phyloP scores from a whole-genome alignment of 2,329 filamentous ascomycete genomes.

The Juglanconis juglandina region DNA sequence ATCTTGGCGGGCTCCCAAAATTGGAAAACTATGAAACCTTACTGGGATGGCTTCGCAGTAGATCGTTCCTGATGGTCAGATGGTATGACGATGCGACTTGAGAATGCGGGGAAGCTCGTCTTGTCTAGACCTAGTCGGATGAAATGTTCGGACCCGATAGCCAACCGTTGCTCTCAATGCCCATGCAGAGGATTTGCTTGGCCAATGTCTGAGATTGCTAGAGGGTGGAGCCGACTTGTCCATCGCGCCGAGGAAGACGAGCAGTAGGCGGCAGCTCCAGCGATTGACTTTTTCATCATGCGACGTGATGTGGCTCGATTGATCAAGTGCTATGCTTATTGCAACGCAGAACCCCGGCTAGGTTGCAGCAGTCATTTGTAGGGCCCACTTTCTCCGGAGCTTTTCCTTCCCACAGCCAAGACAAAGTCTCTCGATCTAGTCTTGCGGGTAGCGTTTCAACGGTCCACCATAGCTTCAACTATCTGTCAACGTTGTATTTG shows the following conservation, averaged over 20 bases:
- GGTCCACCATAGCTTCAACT: too few species aligned
- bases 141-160: neutral
- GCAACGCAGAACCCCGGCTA: neutral
- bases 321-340: neutral
- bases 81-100: neutral
- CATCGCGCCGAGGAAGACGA: neutral
- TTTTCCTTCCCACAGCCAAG: too few species aligned
- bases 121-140: neutral
- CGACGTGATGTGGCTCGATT: neutral
- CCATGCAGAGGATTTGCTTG: neutral
- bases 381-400: too few species aligned
- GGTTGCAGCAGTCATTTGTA: neutral
- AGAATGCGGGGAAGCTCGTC: neutral
- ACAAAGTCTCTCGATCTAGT: too few species aligned
- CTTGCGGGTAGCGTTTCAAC: too few species aligned
- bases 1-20: neutral
- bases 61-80: neutral
- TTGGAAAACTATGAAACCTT: neutral
- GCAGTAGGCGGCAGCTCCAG: neutral
- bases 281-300: neutral
- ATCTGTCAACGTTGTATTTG: too few species aligned
- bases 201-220: neutral
- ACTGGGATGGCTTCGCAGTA: neutral
- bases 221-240: neutral
- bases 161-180: neutral